A percentile compares a stretch with the other conserved stretches of the same genome.
phyloP scores from a whole-genome alignment of 495 filamentous ascomycete genomes.

The Trichoderma orchidacearum region DNA sequence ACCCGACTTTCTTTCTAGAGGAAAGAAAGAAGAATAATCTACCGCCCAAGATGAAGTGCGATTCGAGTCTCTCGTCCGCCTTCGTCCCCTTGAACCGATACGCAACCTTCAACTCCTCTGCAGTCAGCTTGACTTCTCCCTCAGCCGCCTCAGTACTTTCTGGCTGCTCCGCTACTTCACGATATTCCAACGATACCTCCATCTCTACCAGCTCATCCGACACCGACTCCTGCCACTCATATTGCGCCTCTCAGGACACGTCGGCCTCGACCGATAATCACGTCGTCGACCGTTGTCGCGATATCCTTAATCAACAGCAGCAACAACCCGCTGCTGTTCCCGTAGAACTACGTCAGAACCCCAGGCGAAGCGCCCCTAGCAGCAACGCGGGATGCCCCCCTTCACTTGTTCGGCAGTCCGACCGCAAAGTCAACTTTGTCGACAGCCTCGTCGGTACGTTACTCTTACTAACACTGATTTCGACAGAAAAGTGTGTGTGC shows the following conservation, averaged over 20 bases:
- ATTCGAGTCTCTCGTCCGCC: conserved; percentile 29
- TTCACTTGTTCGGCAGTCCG: conserved; percentile 73
- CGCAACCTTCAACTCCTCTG: conserved; percentile 51
- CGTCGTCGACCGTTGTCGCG: background rate
- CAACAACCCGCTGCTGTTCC: conserved; percentile 38
- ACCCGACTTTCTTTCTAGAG: too few species aligned
- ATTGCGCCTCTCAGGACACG: conserved; percentile 11
- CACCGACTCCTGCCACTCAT: conserved; percentile 27
- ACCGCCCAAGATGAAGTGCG: conserved; percentile 37
- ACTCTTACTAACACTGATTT: conserved; percentile 5
- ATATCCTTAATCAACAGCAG: conserved; percentile 14
- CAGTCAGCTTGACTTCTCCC: conserved; percentile 58
- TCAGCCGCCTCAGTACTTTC: conserved; percentile 74
- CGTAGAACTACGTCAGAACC: conserved; percentile 63
- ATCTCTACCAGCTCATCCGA: conserved; percentile 34
- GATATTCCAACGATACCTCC: conserved; percentile 38
- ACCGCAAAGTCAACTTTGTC: conserved; percentile 91
- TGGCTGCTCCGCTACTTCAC: conserved; percentile 42
- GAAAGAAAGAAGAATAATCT: too few species aligned
- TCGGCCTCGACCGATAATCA: conserved; percentile 13
- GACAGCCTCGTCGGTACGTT: conserved; percentile 96
- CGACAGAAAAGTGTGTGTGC: conserved; percentile 12
- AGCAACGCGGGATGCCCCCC: conserved; percentile 54
- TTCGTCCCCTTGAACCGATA: conserved; percentile 27
- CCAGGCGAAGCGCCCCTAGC: conserved; percentile 54